A percentile compares a stretch with the other conserved stretches of the same genome.
Evolutionary conservation across 495 filamentous ascomycete species (phyloP).

Genomic region (Hypoxylon fragiforme): DNA sequence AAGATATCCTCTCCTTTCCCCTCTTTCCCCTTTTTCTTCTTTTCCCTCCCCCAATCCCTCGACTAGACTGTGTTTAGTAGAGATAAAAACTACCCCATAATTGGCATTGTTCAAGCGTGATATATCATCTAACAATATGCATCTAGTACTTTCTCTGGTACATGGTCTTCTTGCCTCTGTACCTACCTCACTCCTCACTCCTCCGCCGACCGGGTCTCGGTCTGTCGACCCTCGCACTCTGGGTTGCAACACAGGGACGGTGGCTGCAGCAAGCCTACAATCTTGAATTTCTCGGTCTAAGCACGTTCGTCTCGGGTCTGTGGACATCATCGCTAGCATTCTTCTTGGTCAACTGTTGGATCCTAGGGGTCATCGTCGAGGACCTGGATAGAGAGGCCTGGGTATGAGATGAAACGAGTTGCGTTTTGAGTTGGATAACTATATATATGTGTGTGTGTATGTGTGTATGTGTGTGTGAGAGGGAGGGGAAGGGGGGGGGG

Average conservation of each 20-base stretch:
- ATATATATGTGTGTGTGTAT: too few relatives aligned
- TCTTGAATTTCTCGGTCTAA: slow-evolving; percentile 85
- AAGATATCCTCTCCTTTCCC: slow-evolving; percentile 37
- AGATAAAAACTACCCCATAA: not conserved
- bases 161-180: slow-evolving; percentile 86
- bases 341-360: slow-evolving; percentile 84
- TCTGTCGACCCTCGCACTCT: slow-evolving; percentile 63
- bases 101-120: not conserved
- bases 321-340: slow-evolving; percentile 76
- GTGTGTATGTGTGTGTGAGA: too few relatives aligned
- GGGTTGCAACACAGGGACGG: slow-evolving; percentile 71
- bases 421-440: too few relatives aligned
- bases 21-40: not conserved
- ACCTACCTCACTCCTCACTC: slow-evolving; percentile 79
- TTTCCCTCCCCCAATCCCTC: not conserved
- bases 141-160: slow-evolving; percentile 98
- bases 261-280: slow-evolving; percentile 91
- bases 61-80: not conserved
- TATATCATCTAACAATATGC: slow-evolving; percentile 1
- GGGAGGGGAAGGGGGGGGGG: too few relatives aligned
- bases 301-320: slow-evolving; percentile 82
- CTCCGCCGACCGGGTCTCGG: slow-evolving; percentile 62
- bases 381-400: slow-evolving; percentile 57
- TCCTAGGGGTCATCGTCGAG: slow-evolving; percentile 74
- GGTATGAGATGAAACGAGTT: not conserved